phyloP scores from a whole-genome alignment of 2,329 filamentous ascomycete genomes.

The Pseudodiploospora longispora region DNA sequence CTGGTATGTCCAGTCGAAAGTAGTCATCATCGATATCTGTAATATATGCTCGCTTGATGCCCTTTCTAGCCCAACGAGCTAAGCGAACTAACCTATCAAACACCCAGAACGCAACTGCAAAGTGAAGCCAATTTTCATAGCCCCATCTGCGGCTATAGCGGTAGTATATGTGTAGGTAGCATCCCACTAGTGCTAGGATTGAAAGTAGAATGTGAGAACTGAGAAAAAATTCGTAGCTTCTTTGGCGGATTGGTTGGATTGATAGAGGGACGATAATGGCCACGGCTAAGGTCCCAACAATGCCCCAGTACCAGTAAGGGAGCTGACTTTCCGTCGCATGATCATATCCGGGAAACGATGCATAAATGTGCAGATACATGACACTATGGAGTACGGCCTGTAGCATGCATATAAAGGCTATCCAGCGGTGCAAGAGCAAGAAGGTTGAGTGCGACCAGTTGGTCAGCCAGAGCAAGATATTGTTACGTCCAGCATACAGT shows the following conservation, averaged over 20 bases:
- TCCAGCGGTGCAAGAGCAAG: constrained; percentile 41
- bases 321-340: constrained; percentile 18
- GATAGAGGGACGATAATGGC: constrained; percentile 24
- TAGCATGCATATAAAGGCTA: constrained; percentile 35
- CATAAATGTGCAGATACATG: constrained; percentile 25
- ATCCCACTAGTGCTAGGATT: constrained; percentile 31
- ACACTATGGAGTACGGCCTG: constrained; percentile 39
- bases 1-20: constrained; percentile 17
- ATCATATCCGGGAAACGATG: constrained; percentile 18
- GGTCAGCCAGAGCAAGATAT: constrained; percentile 38
- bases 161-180: constrained; percentile 33
- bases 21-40: constrained; percentile 17
- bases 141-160: constrained; percentile 31
- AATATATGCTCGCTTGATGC: constrained; percentile 14
- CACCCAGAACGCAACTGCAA: constrained; percentile 20
- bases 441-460: constrained; percentile 42
- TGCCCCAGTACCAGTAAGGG: constrained; percentile 37
- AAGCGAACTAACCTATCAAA: constrained; percentile 19
- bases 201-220: constrained; percentile 33
- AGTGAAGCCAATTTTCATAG: constrained; percentile 28
- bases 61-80: constrained; percentile 1
- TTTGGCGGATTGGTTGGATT: constrained; percentile 27
- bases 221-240: constrained; percentile 37
- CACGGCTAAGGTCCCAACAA: constrained; percentile 28
- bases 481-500: constrained; percentile 39